Base-by-base conservation (phyloP, 1,139 yeast genomes). In the Blastobotrys niveus region DNA sequence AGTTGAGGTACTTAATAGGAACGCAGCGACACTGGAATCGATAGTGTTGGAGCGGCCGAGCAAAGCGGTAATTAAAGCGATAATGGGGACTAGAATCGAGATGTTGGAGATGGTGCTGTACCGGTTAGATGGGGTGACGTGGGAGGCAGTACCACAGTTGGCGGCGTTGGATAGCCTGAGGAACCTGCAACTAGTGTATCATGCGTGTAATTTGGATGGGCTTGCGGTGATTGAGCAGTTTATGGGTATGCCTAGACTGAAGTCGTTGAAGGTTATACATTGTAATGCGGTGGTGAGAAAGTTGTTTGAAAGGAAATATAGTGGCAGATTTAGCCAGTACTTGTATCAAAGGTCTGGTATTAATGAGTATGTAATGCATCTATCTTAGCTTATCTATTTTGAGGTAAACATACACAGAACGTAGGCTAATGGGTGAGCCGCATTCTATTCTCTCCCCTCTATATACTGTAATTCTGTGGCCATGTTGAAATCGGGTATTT, bases 291-390 rank as follows among this genome's bases (percentile, higher is more conserved):
- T 24, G 2, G 4, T 6, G 24, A 19, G 22, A 5, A 21, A 22
- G 22, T 9, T 34, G 4, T 34, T 34, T 34, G 15, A 15, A 20
- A 9, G n/a, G 18, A 5, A 3, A 4, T 34, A 34, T 21, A 5
- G 17, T 4, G 27, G 26, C 6, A 34, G 22, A n/a, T 34, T 14
- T 12, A 21, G 10, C 4, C 24, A 21, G 17, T 20, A 6, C 9
- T 15, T 14, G 8, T 21, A 34, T 34, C 17, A 5, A 8, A 2
- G 4, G 5, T 15, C 27, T 7, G 10, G 27, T 17, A 5, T 21
- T 3, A 34, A 15, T 21, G 38, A 34, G 18, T 34, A 21, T 24
- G 8, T 34, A 9, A 19, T 34, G 15, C 38, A 34, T 34, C 26
- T 34, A 22, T n/a, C n/a, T n/a, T n/a, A n/a, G n/a, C n/a, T n/a